phyloP scores from a whole-genome alignment of 2,329 filamentous ascomycete species.

The Cephalotrichum gorgonifer region DNA sequence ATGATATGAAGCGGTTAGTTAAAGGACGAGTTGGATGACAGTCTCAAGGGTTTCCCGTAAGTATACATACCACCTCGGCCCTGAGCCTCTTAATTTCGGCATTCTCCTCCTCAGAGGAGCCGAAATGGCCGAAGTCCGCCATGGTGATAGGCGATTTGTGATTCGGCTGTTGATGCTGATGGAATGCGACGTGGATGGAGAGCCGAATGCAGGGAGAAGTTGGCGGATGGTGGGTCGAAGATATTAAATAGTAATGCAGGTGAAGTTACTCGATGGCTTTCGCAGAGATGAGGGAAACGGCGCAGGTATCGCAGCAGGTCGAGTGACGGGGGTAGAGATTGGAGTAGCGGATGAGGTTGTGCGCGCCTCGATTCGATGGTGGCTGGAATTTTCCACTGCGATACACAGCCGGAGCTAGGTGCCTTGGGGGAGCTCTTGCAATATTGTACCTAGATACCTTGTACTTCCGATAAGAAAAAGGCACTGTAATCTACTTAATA shows the following conservation, averaged over 20 bases:
- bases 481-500: too few relatives aligned
- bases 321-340: not conserved
- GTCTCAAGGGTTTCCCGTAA: not conserved
- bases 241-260: not conserved
- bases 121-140: conserved; percentile 53
- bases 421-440: not conserved
- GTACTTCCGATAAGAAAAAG: not conserved
- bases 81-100: conserved; percentile 72
- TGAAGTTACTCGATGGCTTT: not conserved
- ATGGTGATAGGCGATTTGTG: conserved; percentile 28
- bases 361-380: not conserved
- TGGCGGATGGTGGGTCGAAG: not conserved
- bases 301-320: not conserved
- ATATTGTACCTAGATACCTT: not conserved
- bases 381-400: conserved; percentile 4
- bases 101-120: conserved; percentile 60
- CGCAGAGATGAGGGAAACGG: not conserved
- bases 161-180: not conserved
- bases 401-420: not conserved
- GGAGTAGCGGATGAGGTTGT: not conserved
- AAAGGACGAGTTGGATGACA: not conserved
- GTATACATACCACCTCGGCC: conserved; percentile 58
- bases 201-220: not conserved
- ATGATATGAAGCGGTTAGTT: conserved; percentile 4
- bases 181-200: not conserved